Base-by-base conservation (phyloP, 495 filamentous ascomycete genomes). In the Chlorociboria aeruginascens region DNA sequence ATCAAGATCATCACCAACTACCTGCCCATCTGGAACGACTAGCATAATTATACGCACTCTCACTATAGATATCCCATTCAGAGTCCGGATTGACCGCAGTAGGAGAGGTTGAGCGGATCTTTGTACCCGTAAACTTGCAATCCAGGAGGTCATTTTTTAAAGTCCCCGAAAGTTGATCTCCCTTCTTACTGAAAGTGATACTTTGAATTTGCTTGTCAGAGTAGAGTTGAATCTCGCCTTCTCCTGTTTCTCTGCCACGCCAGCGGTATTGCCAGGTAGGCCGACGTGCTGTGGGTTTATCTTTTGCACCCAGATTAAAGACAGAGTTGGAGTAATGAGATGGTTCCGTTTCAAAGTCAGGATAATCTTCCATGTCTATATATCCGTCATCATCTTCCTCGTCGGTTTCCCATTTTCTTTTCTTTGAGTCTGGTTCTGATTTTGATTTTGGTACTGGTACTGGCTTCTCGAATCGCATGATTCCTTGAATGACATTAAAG, bases 251-350 rank as follows among this genome's bases (percentile, higher is more conserved):
- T 16, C 13, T 37, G 20, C 51, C 54, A 14, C 54, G 46, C 54
- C 54, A 57, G 32, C 54, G 46, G 34, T 50, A 54, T 35, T 28
- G 32, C 51, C 46, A 54, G 7, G 40, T 54, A 14, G 49, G 45
- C 7, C 36, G 28, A 11, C 48, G 43, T 30, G 43, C 49, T 14
- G 49, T 46, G 3, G 49, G 43, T 17, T 46, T 52, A 16, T 45
- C 48, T 40, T 40, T 51, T 7, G 42, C 40, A n/a, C 48, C 42
- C 8, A 51, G 16, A 20, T 35, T 20, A 25, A 45, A 45, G 10
- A 32, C 32, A 12, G 32, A 45, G 12, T 40, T 35, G 4, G 12
- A 16, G 29, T 51, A 51, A 33, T 9, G 38, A 11, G 3, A 17
- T 12, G 16, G 6, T n/a, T 14, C n/a, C 10, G 2, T 14, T 11